Conservation (phyloP, 306 rosid species). For the Cercis canadensis region DNA sequence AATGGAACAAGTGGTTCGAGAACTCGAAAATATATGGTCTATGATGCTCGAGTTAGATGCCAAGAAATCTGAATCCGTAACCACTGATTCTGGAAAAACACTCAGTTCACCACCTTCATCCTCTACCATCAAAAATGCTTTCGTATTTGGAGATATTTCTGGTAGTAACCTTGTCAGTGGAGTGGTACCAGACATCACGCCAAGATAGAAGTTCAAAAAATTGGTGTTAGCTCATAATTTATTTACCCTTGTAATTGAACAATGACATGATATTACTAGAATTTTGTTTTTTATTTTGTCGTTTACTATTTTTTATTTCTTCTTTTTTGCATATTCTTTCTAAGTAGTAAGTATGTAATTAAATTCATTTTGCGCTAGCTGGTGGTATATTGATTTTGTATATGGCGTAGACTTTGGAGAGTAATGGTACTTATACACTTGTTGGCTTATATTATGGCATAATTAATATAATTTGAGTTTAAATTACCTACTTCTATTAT, state of each 20-base stretch:
- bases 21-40: constrained; percentile 74
- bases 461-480: too few species aligned
- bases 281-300: too few species aligned
- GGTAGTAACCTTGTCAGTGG: constrained; percentile 89
- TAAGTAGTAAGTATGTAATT: constrained; percentile 29
- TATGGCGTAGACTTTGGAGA: too few species aligned
- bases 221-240: neutral
- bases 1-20: constrained; percentile 83
- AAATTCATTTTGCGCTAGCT: constrained; percentile 12
- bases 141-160: constrained; percentile 66
- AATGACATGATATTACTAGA: too few species aligned
- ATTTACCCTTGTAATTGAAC: too few species aligned
- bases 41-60: constrained; percentile 69
- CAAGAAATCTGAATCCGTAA: constrained; percentile 29
- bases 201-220: constrained; percentile 85
- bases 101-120: constrained; percentile 60
- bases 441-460: too few species aligned
- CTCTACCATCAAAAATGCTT: constrained; percentile 55
- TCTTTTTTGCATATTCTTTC: constrained; percentile 14
- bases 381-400: constrained; percentile 29
- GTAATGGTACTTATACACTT: too few species aligned
- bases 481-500: too few species aligned
- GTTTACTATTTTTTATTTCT: constrained; percentile 22
- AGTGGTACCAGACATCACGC: constrained; percentile 74
- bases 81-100: constrained; percentile 50